Evolutionary conservation across 441 rosid genomes (phyloP), one percentile per base, ranked within the genome.

Genomic region (Breynia disticha): DNA sequence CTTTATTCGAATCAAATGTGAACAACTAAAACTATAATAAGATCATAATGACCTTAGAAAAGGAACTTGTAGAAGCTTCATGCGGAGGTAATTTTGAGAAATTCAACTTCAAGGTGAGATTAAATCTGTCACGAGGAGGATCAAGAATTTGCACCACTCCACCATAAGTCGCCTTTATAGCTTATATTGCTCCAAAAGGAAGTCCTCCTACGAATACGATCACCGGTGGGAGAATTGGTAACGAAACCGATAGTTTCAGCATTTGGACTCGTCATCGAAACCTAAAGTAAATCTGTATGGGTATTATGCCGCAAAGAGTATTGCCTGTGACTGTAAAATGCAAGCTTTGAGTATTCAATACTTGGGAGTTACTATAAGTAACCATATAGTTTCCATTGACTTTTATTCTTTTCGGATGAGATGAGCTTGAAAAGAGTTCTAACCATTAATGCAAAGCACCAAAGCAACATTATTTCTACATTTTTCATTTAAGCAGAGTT

Each of bases 41-140:
- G 75, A 65, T 67, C 55, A 79, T 62, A 57, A 69, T 71, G 74
- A 79, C 71, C 85, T 70, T 68, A 72, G 69, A 57, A 64, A 62
- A 74, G 63, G 65, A 76, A 84, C 58, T 60, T 46, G 54, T 48
- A 56, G 76, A 68, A 87, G 97, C 99, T 93, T 93, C 96, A 71
- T 82, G 73, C 1, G 75, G 76, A 63, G 89, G 96, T 64, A 89
- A 74, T 76, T 93, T 89, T 5, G 81, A 78, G 56, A 93, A 79
- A 58, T 89, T 89, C 56, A 93, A 77, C 68, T 86, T 93, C 73
- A 93, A 52, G 17, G 97, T 93, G 63, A 93, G 81, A 71, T 84
- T 86, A 69, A 77, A 89, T 65, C 97, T 97, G 74, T 93, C 96
- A 64, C 86, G 80, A 13, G 97, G 99, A 64, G 97, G 97, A 73